Conservation (phyloP, 1,284 basidiomycete genomes). For the Gymnopus androsaceus region DNA sequence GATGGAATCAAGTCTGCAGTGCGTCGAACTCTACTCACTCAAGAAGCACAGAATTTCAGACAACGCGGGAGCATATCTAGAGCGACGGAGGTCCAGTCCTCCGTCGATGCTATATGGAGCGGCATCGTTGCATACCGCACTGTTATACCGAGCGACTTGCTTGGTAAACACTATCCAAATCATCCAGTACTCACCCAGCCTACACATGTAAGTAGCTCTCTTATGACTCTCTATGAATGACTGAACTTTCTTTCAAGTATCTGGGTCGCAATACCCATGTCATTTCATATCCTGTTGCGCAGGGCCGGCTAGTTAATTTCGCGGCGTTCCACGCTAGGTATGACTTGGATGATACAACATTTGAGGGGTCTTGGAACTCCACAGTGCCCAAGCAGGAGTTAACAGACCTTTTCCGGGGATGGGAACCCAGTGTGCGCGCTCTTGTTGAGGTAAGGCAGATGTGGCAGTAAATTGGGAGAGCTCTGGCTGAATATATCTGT, state of each 20-base stretch:
- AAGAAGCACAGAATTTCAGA: not conserved
- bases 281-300: constrained; percentile 30
- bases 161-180: constrained; percentile 29
- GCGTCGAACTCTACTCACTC: constrained; percentile 2
- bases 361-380: constrained; percentile 34
- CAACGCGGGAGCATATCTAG: constrained; percentile 22
- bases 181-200: constrained; percentile 36
- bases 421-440: constrained; percentile 43
- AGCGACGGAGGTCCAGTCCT: constrained; percentile 4
- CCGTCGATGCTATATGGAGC: constrained; percentile 14
- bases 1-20: constrained; percentile 29
- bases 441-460: constrained; percentile 19
- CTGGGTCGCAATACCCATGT: constrained; percentile 23
- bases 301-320: constrained; percentile 32
- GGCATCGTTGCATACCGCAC: constrained; percentile 17
- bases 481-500: no score
- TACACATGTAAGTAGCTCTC: constrained; percentile 34
- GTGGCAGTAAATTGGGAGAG: not conserved
- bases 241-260: constrained; percentile 22
- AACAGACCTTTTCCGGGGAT: constrained; percentile 34
- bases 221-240: not conserved
- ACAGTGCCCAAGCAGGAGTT: constrained; percentile 33
- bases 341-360: constrained; percentile 28
- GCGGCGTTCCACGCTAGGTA: constrained; percentile 30
- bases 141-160: constrained; percentile 9